Evolutionary conservation across 441 rosid genomes (phyloP).

Genomic region (Mallotus japonicus): DNA sequence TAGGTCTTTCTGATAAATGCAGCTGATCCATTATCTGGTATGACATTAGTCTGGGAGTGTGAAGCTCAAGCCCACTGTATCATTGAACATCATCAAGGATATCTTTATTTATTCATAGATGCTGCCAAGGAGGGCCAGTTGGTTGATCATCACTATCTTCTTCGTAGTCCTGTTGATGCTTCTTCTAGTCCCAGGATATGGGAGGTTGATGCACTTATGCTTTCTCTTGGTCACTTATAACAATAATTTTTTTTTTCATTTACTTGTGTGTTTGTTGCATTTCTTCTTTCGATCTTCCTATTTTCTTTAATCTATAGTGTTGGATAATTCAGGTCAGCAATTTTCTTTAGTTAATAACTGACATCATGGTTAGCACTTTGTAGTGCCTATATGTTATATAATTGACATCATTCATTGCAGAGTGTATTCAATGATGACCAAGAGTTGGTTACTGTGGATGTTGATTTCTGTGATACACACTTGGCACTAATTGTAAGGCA

Average conservation of each 20-base stretch:
- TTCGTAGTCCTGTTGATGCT: constrained; percentile 48
- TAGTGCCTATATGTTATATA: neutral
- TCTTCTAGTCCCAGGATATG: constrained; percentile 55
- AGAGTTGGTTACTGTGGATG: constrained; percentile 64
- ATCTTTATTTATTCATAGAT: constrained; percentile 81
- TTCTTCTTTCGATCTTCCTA: constrained; percentile 4
- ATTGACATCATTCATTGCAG: constrained; percentile 43
- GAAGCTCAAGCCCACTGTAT: constrained; percentile 78
- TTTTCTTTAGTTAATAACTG: neutral
- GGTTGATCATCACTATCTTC: constrained; percentile 78
- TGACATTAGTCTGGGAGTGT: constrained; percentile 82
- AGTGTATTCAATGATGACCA: constrained; percentile 51
- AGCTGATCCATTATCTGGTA: constrained; percentile 81
- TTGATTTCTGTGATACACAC: constrained; percentile 81
- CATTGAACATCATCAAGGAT: constrained; percentile 87
- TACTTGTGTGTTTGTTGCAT: constrained; percentile 3
- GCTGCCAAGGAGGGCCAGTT: constrained; percentile 58
- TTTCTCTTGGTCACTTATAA: neutral
- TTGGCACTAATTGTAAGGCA: constrained; percentile 59
- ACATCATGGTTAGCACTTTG: neutral
- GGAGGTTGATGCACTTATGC: constrained; percentile 58
- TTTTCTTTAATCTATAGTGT: constrained; percentile 14
- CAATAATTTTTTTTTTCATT: neutral
- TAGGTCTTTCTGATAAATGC: constrained; percentile 96
- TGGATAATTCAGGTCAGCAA: neutral